Evolutionary conservation across 495 filamentous ascomycete genomes (phyloP), one percentile per base, ranked within the genome.

Genomic region (Tricharina praecox): DNA sequence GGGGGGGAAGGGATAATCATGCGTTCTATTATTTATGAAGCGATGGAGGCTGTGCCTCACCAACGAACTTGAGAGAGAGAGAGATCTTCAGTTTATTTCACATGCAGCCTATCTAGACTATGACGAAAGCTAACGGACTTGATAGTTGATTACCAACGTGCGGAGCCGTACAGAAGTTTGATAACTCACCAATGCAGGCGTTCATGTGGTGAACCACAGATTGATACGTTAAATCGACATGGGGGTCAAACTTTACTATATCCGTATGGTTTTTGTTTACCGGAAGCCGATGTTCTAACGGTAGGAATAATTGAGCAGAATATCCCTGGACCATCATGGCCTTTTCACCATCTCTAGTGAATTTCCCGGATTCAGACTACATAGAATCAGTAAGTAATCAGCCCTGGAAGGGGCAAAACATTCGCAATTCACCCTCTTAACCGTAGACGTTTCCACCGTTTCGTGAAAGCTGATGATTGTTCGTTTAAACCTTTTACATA

Each of bases 191-290:
- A 26, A 30, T 46, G 21, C 23, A 34, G 4, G 50, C 36, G 1
- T 16, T 47, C 33, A 53, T 19, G 21, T 46, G 25, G 23, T 32
- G 16, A 15, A 45, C 37, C 11, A 56, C 43, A 4, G 45, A 41
- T 30, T 34, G 11, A 20, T 50, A 56, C 18, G 37, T 40, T 3
- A 23, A 15, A 24, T 59, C 50, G 3, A 16, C 35, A 10, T 3
- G 21, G 26, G 33, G 47, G 30, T 21, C 13, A n/a, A 62, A 61
- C 23, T 56, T 62, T n/a, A 54, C 59, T 41, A 62, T 55, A 2
- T 52, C 53, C 15, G 55, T 47, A 38, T 62, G 40, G 44, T 62
- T 50, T 24, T 33, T 32, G 24, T 55, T 8, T 13, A 62, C 41
- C 4, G 54, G 30, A 19, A 59, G 50, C 26, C 44, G 35, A 4